Conservation (phyloP, 2,329 filamentous ascomycete genomes). For the Sarocladium oryzae region DNA sequence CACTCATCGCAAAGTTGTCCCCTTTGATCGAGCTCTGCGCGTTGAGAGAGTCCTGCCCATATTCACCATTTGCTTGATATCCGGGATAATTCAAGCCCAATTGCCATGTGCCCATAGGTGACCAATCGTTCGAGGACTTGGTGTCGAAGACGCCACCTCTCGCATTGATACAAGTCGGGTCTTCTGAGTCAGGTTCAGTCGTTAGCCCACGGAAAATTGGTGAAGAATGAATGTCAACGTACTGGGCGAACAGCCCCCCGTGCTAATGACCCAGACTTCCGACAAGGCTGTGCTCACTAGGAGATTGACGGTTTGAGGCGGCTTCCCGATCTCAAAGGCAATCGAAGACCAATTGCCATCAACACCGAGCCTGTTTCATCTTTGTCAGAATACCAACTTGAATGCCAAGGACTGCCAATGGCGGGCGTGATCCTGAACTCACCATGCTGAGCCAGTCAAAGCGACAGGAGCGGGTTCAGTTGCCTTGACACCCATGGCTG, state of each 20-base stretch:
- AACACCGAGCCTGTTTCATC: constrained; percentile 56
- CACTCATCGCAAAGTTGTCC: constrained; percentile 33
- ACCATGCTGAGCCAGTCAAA: constrained; percentile 1
- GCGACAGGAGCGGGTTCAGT: neutral
- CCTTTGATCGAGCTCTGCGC: constrained; percentile 32
- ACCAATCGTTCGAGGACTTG: constrained; percentile 50
- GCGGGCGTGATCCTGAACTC: too few species aligned
- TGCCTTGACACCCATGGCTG: neutral
- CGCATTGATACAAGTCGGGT: constrained; percentile 44
- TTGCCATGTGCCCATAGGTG: constrained; percentile 51
- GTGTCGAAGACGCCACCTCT: constrained; percentile 55
- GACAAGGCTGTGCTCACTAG: constrained; percentile 61
- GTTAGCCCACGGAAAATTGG: too few species aligned
- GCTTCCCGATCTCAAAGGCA: constrained; percentile 42
- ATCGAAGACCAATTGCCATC: constrained; percentile 71
- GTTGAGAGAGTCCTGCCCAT: constrained; percentile 48
- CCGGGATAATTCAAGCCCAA: constrained; percentile 55
- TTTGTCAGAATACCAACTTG: too few species aligned
- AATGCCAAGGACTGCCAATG: too few species aligned
- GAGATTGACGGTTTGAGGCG: constrained; percentile 29
- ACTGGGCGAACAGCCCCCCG: constrained; percentile 47
- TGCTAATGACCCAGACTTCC: constrained; percentile 63
- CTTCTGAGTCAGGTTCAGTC: constrained; percentile 24
- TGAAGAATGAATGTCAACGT: too few species aligned
- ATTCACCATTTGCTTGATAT: constrained; percentile 55